Evolutionary conservation across 2,329 filamentous ascomycete genomes (phyloP).

Genomic region (Cladosporium velox): DNA sequence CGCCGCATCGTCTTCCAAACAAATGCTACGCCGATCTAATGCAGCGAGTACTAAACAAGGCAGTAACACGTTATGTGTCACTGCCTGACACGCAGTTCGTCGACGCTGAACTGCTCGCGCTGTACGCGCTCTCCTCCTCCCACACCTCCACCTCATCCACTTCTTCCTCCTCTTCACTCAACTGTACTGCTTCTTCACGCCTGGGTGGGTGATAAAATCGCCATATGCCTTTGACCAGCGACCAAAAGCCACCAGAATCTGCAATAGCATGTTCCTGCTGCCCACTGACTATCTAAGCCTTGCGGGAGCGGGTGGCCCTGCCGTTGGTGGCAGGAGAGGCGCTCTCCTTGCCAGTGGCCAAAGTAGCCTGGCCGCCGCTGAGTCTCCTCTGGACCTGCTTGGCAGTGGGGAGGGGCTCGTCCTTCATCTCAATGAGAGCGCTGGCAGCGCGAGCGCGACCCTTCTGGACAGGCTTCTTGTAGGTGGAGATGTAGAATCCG

Average conservation of each 20-base stretch:
- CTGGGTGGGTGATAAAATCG: background rate
- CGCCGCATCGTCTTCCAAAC: background rate
- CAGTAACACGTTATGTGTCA: background rate
- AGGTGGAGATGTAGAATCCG: constrained; percentile 96
- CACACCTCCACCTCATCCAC: background rate
- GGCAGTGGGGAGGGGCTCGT: constrained; percentile 63
- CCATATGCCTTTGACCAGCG: background rate
- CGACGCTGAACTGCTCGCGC: background rate
- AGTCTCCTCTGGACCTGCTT: constrained; percentile 55
- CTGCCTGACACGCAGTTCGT: background rate
- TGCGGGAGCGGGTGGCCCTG: constrained; percentile 66
- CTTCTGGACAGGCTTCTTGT: constrained; percentile 82
- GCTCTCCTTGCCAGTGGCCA: constrained; percentile 42
- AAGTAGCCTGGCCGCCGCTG: constrained; percentile 43
- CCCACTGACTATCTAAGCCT: constrained; percentile 56
- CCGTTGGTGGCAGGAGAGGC: constrained; percentile 54
- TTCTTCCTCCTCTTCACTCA: background rate
- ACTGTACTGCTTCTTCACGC: background rate
- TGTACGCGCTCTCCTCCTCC: background rate
- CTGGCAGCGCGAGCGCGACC: constrained; percentile 75
- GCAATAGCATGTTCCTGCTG: constrained; percentile 1
- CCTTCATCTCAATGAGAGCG: constrained; percentile 80
- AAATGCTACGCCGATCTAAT: constrained; percentile 12
- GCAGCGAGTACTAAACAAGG: background rate
- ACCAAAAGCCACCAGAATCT: background rate